Base-by-base conservation (phyloP, 768 basidiomycete genomes). In the Kwoniella newhampshirensis region DNA sequence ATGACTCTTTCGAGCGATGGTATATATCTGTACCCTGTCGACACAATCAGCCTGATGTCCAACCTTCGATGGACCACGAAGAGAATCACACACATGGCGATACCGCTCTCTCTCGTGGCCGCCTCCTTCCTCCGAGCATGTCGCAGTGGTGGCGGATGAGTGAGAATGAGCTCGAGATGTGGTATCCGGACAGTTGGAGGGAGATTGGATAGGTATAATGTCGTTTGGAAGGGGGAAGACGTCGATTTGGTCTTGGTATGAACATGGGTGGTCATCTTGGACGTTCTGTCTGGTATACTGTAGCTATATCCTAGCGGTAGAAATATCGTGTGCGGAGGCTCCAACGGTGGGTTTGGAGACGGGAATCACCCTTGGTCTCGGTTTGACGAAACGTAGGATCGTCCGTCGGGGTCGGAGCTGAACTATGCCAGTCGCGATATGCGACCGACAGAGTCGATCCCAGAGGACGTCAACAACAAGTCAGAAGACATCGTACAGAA, bases 11-110 rank as follows among this genome's bases (percentile, higher is more conserved):
- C 32, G 32, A 32, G 23, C 44, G 35, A n/a, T 28, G 15, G 45
- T 55, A 45, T 55, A 55, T 4, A 55, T 55, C 45, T 55, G 54
- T 17, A 55, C 30, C 45, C 54, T 55, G 7, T n/a, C n/a, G 32
- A 6, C 7, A 32, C 6, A 32, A 6, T 32, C 13, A 32, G 32
- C 32, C 6, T 32, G n/a, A 21, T 49, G 25, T 18, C 18, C 28
- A 25, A 5, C 11, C 6, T 20, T 50, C 32, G 30, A 20, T 20
- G 2, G n/a, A 13, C 13, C 13, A 37, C 20, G 20, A 50, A 18
- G 4, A 4, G 13, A 32, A 20, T 21, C 9, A 47, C 45, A 47
- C 43, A 55, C 54, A 55, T 28, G 23, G n/a, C 40, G 4, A 55
- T 47, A 9, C 54, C 54, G 9, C 36, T 21, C 36, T 55, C 45